Evolutionary conservation across 192 early-diverging fungal genomes (phyloP).

Genomic region (Mortierella alpina): DNA sequence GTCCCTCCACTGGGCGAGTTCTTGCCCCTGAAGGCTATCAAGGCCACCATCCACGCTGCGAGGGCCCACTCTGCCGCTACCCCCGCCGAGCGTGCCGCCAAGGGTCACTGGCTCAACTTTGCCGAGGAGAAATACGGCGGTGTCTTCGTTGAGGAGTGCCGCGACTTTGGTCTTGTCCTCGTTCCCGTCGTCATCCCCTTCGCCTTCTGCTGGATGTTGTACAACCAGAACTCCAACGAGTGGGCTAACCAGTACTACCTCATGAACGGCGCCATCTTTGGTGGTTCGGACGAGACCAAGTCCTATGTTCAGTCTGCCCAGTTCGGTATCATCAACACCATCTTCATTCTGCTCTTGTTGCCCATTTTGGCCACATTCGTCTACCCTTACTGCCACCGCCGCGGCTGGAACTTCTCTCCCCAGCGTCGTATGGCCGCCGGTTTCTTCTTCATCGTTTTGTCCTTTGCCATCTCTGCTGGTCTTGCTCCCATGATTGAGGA

Average conservation of each 20-base stretch:
- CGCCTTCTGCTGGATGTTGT: constrained; percentile 55
- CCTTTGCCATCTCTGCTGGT: constrained; percentile 55
- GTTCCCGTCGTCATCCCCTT: constrained; percentile 44
- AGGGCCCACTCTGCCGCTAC: constrained; percentile 8
- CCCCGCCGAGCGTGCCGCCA: constrained; percentile 32
- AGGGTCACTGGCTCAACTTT: constrained; percentile 57
- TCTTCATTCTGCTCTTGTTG: constrained; percentile 63
- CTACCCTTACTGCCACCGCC: constrained; percentile 64
- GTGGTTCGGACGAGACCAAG: constrained; percentile 7
- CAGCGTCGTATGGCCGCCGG: constrained; percentile 68
- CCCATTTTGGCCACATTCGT: constrained; percentile 61
- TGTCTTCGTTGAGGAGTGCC: constrained; percentile 45
- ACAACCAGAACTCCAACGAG: constrained; percentile 55
- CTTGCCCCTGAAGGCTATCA: constrained; percentile 57
- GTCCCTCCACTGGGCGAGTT: constrained; percentile 71
- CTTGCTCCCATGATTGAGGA: constrained; percentile 36
- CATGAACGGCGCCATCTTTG: constrained; percentile 48
- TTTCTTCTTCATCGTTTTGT: constrained; percentile 59
- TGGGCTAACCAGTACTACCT: constrained; percentile 54
- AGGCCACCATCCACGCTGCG: constrained; percentile 44
- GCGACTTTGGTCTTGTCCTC: constrained; percentile 43
- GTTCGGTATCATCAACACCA: constrained; percentile 54
- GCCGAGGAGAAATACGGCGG: constrained; percentile 55
- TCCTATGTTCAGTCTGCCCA: constrained; percentile 27
- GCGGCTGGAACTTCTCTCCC: constrained; percentile 51